Conservation (phyloP, 208 protist genomes). For the Balamuthia mandrillaris region DNA sequence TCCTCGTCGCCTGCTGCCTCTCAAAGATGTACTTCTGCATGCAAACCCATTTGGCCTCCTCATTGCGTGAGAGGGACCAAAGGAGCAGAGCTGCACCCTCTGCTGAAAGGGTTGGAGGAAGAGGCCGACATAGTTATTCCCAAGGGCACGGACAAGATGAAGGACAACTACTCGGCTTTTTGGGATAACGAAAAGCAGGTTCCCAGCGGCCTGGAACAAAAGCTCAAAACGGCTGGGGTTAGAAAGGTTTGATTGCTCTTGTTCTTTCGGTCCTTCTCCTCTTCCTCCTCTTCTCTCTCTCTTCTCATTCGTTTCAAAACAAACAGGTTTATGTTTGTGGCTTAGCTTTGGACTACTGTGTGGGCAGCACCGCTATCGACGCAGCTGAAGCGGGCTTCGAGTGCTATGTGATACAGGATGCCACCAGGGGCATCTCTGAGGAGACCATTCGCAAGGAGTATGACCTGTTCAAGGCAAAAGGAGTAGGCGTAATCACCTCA, state of each 20-base stretch:
- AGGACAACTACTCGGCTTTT: slow-evolving; percentile 66
- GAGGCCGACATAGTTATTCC: slow-evolving; percentile 33
- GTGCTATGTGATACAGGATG: slow-evolving; percentile 53
- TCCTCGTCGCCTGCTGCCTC: too few relatives aligned
- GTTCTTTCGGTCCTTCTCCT: not conserved
- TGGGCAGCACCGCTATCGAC: slow-evolving; percentile 57
- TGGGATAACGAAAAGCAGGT: slow-evolving; percentile 43
- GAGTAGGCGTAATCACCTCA: too few relatives aligned
- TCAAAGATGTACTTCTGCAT: too few relatives aligned
- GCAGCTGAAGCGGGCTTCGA: slow-evolving; percentile 39
- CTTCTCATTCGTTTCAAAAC: not conserved
- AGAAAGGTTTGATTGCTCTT: slow-evolving; percentile 15
- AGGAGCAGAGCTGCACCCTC: slow-evolving; percentile 65
- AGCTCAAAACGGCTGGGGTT: slow-evolving; percentile 42
- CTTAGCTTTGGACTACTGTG: slow-evolving; percentile 64
- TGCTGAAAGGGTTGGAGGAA: too few relatives aligned
- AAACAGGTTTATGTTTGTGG: slow-evolving; percentile 23
- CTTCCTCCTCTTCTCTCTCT: not conserved
- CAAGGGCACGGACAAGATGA: slow-evolving; percentile 49
- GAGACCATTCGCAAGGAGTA: not conserved
- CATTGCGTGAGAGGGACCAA: slow-evolving; percentile 63
- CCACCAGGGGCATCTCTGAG: slow-evolving; percentile 23
- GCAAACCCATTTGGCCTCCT: slow-evolving; percentile 69
- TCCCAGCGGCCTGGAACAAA: slow-evolving; percentile 40
- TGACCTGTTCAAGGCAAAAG: too few relatives aligned